Conservation (phyloP, 352 stramenopile species). For the Phytophthora palmivora region DNA sequence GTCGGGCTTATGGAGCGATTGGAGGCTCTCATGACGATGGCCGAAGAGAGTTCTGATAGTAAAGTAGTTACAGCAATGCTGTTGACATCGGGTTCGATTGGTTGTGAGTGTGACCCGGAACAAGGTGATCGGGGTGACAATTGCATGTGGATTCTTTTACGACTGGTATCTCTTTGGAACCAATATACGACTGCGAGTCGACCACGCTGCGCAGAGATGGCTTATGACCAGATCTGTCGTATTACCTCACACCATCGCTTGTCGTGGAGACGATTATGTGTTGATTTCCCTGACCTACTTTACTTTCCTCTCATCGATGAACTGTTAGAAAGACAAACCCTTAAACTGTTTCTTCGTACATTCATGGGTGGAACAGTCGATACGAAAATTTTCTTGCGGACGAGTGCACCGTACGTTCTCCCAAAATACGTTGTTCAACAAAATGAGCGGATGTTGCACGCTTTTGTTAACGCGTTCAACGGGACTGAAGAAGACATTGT, state of each 20-base stretch:
- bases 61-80: constrained; percentile 34
- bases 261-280: constrained; percentile 64
- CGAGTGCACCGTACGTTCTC: constrained; percentile 62
- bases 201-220: constrained; percentile 30
- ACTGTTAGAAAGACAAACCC: constrained; percentile 44
- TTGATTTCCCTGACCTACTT: constrained; percentile 59
- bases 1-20: constrained; percentile 48
- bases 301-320: constrained; percentile 69
- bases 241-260: constrained; percentile 50
- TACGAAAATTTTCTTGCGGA: constrained; percentile 48
- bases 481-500: constrained; percentile 27
- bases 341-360: constrained; percentile 62
- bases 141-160: constrained; percentile 61
- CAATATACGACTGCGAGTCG: constrained; percentile 40
- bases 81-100: constrained; percentile 45
- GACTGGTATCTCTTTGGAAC: constrained; percentile 62
- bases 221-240: constrained; percentile 59
- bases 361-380: constrained; percentile 60
- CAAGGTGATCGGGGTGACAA: constrained; percentile 44
- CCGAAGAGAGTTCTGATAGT: constrained; percentile 41
- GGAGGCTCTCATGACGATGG: constrained; percentile 36
- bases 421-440: constrained; percentile 69
- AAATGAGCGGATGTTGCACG: constrained; percentile 60
- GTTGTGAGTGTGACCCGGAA: constrained; percentile 44
- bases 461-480: constrained; percentile 50